A percentile compares a stretch with the other conserved stretches of the same genome.
These are phyloP conservation scores for Tricholomella constricta DNA, from an alignment of 768 basidiomycete genomes.

Conservation along the genomic window DNA sequence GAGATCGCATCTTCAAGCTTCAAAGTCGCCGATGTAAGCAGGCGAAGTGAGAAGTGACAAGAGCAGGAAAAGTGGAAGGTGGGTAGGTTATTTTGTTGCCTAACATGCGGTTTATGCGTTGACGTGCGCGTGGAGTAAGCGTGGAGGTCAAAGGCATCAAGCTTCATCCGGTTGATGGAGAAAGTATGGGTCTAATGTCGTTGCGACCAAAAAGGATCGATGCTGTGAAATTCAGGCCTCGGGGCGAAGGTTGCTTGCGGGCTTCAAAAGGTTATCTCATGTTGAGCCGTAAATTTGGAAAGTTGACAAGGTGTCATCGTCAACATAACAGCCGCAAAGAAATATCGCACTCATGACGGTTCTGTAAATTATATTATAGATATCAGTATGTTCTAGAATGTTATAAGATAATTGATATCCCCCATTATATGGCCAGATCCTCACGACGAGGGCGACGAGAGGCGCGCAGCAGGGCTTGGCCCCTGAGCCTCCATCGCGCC, in stretches of 20 bases:
- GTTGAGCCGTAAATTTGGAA: too few relatives aligned
- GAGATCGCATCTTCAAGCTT: neutral
- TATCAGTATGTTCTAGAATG: constrained; percentile 1
- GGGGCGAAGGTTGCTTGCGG: too few relatives aligned
- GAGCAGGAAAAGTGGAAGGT: neutral
- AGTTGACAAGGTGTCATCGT: too few relatives aligned
- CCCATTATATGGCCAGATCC: neutral
- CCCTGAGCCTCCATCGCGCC: neutral
- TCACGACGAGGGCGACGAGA: constrained; percentile 7
- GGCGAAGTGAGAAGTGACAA: neutral
- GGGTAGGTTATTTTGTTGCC: neutral
- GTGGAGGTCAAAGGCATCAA: neutral
- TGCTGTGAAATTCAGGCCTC: too few relatives aligned
- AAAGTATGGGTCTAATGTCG: too few relatives aligned
- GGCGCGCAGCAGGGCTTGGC: neutral
- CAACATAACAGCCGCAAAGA: too few relatives aligned
- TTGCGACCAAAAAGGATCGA: too few relatives aligned
- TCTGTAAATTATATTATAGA: constrained; percentile 4
- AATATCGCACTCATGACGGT: too few relatives aligned
- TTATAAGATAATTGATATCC: neutral
- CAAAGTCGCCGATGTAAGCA: neutral
- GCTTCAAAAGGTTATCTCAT: too few relatives aligned
- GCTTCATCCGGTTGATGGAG: too few relatives aligned
- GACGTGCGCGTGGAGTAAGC: neutral
- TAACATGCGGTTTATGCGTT: neutral